Conservation (phyloP, 208 protist genomes). For the Spongospora subterranea region DNA sequence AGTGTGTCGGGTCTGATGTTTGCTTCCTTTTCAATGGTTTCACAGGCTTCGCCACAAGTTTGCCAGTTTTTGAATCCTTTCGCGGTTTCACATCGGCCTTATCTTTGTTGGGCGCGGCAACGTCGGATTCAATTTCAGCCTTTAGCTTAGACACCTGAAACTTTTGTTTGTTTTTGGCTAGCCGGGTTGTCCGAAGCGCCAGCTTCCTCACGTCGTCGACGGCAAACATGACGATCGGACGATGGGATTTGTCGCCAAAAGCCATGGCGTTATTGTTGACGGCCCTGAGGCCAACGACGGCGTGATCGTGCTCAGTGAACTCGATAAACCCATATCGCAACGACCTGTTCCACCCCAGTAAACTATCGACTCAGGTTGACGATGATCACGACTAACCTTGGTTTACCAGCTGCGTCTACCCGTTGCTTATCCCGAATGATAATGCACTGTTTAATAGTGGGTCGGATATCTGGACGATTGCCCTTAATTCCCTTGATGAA, state of each 20-base stretch:
- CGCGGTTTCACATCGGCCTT: neutral
- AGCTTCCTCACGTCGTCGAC: slow-evolving; percentile 43
- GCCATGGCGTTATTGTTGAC: slow-evolving; percentile 13
- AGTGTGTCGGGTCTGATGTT: too few species aligned
- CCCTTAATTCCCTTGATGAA: neutral
- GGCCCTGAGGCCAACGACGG: neutral
- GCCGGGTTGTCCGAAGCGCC: neutral
- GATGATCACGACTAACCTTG: neutral
- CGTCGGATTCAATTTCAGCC: neutral
- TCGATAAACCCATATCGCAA: slow-evolving; percentile 45
- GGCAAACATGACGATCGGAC: slow-evolving; percentile 44
- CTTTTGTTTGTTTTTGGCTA: neutral
- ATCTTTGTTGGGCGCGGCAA: neutral
- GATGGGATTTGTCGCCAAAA: neutral
- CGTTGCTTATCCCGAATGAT: slow-evolving; percentile 14
- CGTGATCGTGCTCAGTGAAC: slow-evolving; percentile 54
- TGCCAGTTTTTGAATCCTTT: neutral
- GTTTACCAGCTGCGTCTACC: neutral
- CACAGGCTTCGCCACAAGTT: too few species aligned
- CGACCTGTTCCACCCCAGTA: too few species aligned
- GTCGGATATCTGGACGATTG: neutral
- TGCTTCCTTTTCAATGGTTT: too few species aligned
- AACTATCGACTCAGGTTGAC: neutral
- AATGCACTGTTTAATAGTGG: slow-evolving; percentile 40
- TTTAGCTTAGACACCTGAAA: neutral